These are phyloP conservation scores for Picea abies DNA, from an alignment of 83 land plant species.

Conservation along the genomic window DNA sequence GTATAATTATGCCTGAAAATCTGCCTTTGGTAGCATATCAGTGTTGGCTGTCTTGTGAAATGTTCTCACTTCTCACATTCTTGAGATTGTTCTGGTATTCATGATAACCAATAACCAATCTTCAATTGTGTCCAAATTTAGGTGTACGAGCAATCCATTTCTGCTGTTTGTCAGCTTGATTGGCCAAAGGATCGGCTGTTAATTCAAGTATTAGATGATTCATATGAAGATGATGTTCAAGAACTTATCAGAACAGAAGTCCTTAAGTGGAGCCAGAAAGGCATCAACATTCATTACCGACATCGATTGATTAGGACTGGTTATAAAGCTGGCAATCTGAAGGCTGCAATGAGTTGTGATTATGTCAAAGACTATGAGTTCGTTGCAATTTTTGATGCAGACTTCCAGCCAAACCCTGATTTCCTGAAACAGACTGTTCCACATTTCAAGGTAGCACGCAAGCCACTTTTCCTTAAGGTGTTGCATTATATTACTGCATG, in stretches of 20 bases:
- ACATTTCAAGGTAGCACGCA: slow-evolving; percentile 40
- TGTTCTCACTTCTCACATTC: background rate
- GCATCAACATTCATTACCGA: slow-evolving; percentile 39
- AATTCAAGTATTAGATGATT: slow-evolving; percentile 51
- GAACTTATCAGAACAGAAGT: slow-evolving; percentile 40
- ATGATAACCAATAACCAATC: background rate
- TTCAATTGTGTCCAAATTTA: background rate
- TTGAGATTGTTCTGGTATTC: background rate
- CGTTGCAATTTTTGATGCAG: slow-evolving; percentile 55
- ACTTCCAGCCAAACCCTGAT: slow-evolving; percentile 53
- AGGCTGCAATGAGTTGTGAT: slow-evolving; percentile 50
- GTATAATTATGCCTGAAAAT: background rate
- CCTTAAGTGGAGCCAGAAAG: slow-evolving; percentile 40
- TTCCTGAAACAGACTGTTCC: slow-evolving; percentile 48
- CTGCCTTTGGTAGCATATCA: background rate
- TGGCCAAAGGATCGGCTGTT: slow-evolving; percentile 49
- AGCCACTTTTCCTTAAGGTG: background rate
- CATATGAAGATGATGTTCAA: slow-evolving; percentile 37
- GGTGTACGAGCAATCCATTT: slow-evolving; percentile 54
- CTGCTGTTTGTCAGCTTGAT: slow-evolving; percentile 44
- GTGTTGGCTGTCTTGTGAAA: slow-evolving; percentile 3
- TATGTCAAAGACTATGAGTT: slow-evolving; percentile 49
- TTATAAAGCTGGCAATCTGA: slow-evolving; percentile 52
- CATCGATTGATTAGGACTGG: slow-evolving; percentile 45
- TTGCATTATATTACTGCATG: background rate